Conservation (phyloP, 176 grass and related monocot species). For the Aegilops bicornis region DNA sequence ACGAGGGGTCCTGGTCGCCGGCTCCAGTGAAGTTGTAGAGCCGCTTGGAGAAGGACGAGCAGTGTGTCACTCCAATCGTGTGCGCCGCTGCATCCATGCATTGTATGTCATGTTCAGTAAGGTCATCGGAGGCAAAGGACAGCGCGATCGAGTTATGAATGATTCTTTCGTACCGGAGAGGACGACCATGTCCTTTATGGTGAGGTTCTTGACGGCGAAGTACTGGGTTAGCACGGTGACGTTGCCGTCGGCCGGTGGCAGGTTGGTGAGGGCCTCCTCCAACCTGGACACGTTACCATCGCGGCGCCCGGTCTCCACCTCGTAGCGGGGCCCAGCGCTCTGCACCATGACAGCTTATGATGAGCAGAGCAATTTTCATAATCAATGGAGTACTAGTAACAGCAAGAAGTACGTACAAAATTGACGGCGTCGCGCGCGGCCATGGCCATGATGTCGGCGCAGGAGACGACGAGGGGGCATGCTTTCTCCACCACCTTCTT, state of each 20-base stretch:
- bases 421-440: constrained; percentile 59
- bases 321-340: constrained; percentile 48
- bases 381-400: not conserved
- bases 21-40: constrained; percentile 62
- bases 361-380: not conserved
- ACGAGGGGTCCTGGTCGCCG: constrained; percentile 39
- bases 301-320: constrained; percentile 44
- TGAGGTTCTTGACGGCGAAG: constrained; percentile 58
- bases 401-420: constrained; percentile 21
- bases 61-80: constrained; percentile 66
- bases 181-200: constrained; percentile 60
- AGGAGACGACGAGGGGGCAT: constrained; percentile 59
- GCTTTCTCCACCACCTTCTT: constrained; percentile 54
- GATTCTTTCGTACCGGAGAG: constrained; percentile 42
- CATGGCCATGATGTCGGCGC: constrained; percentile 74
- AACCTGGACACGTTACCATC: constrained; percentile 53
- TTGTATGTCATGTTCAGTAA: not conserved
- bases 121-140: no score
- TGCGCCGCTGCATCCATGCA: constrained; percentile 37
- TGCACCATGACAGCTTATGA: not conserved
- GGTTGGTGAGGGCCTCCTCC: constrained; percentile 22
- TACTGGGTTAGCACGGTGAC: constrained; percentile 35
- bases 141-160: no score
- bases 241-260: constrained; percentile 52
- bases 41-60: constrained; percentile 38